Evolutionary conservation across 2,329 filamentous ascomycete species (phyloP), one percentile per base, ranked within the genome.

Genomic region (Penicillium sclerotiorum): DNA sequence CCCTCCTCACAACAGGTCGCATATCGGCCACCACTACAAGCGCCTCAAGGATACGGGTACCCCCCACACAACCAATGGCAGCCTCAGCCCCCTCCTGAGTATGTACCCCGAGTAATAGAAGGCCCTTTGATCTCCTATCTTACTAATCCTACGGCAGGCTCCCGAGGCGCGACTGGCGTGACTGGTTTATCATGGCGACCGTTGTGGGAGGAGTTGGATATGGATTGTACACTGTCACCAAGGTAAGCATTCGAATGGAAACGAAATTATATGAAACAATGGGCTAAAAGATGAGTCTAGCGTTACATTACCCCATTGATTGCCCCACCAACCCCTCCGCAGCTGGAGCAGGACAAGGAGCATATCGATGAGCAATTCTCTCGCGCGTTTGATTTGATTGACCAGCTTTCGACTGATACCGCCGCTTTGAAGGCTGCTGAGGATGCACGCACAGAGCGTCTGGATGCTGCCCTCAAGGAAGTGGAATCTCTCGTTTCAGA

Each of bases 141-240:
- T 28, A 47, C 56, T 62, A 40, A 62, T 47, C 28, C 36, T 22
- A 47, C 47, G 32, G 33, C 37, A 76, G 74, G 53, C 74, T 85
- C 2, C 91, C 91, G 3, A 86, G 85, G 67, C 81, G 94, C 65
- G 94, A 99, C 74, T 99, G 94, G 94, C 83, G 95, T 54, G 94
- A 99, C 69, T 97, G 91, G 89, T 99, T 99, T 74, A 97, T 99
- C 72, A 96, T 97, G 90, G 94, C 94, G 7, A 99, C 94, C 0
- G 89, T 97, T 11, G 87, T 95, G 55, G 88, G 91, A 49, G 90
- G 92, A 41, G 86, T 96, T 17, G 82, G 90, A 32, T 97, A 96
- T 65, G 93, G 92, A 0, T 73, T 96, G 18, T 99, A 94, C 68
- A 83, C 87, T 57, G 81, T 96, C 13, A 89, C 91, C 53, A 95